Percentiles rank a stretch among this genome's conserved stretches.
These are phyloP conservation scores for Mycothermus thermophilus DNA, from an alignment of 495 filamentous ascomycete genomes.

Conservation along the genomic window DNA sequence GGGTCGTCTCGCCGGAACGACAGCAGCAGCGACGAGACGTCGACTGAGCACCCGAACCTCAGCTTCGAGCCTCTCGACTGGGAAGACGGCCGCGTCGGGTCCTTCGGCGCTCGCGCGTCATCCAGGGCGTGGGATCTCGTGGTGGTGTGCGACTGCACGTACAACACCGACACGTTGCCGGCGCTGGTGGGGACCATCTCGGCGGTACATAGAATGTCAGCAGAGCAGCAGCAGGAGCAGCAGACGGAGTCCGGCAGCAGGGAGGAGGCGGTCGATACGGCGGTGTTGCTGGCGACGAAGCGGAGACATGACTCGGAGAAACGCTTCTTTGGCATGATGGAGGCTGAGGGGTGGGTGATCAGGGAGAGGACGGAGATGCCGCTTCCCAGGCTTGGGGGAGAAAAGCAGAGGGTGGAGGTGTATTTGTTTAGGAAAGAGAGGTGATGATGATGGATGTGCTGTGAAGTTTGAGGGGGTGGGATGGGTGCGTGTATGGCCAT, in stretches of 20 bases:
- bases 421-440: constrained; percentile 31
- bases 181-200: constrained; percentile 58
- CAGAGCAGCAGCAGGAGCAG: too few species aligned
- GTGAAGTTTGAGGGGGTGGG: too few species aligned
- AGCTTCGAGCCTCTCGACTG: constrained; percentile 62
- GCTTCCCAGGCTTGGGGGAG: constrained; percentile 45
- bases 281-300: constrained; percentile 67
- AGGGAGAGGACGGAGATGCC: constrained; percentile 34
- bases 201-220: constrained; percentile 28
- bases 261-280: constrained; percentile 6
- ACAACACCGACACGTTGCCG: constrained; percentile 73
- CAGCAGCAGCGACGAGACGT: background rate
- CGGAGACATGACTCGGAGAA: constrained; percentile 70
- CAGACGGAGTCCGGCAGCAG: background rate
- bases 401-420: constrained; percentile 46
- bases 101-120: constrained; percentile 22
- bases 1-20: too few species aligned
- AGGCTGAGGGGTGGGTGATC: constrained; percentile 37
- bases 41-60: constrained; percentile 3
- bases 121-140: constrained; percentile 51
- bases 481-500: too few species aligned
- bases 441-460: too few species aligned
- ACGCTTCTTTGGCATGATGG: constrained; percentile 67
- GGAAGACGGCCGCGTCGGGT: constrained; percentile 32
- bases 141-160: constrained; percentile 84